A percentile compares a stretch with the other conserved stretches of the same genome.
phyloP scores from a whole-genome alignment of 78 protist species.

The slime mould (Dictyostelium discoideum) region DNA sequence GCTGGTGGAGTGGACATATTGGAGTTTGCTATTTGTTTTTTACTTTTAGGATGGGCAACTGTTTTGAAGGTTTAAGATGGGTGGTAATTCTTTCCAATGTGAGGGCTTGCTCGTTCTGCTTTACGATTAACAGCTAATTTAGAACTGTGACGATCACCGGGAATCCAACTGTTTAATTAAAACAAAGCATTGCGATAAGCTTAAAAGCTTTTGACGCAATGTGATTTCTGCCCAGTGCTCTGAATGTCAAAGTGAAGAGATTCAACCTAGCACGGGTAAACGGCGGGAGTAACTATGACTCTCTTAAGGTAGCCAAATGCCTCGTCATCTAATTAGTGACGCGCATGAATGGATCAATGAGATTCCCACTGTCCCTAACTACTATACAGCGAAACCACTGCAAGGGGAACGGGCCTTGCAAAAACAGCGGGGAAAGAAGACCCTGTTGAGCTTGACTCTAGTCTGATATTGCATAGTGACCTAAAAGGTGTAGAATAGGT shows the following conservation, averaged over 20 bases:
- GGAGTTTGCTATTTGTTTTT: neutral
- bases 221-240: conserved; percentile 98
- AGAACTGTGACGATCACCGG: conserved; percentile 79
- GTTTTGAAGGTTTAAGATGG: neutral
- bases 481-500: conserved; percentile 89
- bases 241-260: conserved; percentile 96
- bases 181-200: conserved; percentile 91
- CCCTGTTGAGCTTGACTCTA: conserved; percentile 97
- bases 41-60: neutral
- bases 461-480: conserved; percentile 89
- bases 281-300: conserved; percentile 98
- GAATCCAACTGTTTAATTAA: conserved; percentile 90
- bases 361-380: conserved; percentile 98
- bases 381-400: conserved; percentile 95
- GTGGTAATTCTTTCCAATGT: neutral
- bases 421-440: conserved; percentile 96
- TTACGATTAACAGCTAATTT: conserved; percentile 62
- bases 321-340: conserved; percentile 96
- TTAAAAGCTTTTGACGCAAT: conserved; percentile 78
- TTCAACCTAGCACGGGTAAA: conserved; percentile 97
- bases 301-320: conserved; percentile 97
- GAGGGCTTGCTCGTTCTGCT: neutral
- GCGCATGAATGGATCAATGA: conserved; percentile 97
- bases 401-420: conserved; percentile 96
- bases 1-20: conserved; percentile 19